phyloP scores from a whole-genome alignment of 1,284 basidiomycete species.

The Inonotus hispidus region DNA sequence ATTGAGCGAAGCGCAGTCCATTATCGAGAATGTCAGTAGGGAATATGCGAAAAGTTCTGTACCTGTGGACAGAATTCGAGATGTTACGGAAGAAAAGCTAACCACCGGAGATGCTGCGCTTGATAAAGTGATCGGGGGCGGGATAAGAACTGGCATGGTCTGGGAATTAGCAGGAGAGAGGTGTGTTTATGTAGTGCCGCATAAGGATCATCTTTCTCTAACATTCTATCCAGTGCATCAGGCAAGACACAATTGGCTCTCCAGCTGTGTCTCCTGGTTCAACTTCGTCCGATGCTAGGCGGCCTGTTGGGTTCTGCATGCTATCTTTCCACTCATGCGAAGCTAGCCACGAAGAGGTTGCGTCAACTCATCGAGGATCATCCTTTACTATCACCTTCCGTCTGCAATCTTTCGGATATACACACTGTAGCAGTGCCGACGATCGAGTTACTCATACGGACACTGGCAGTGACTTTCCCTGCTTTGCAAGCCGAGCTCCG shows the following conservation, averaged over 20 bases:
- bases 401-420: conserved; percentile 58
- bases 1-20: conserved; percentile 39
- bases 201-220: not conserved
- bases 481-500: conserved; percentile 42
- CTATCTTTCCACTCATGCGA: conserved; percentile 71
- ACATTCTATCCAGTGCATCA: conserved; percentile 53
- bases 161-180: conserved; percentile 89
- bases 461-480: conserved; percentile 62
- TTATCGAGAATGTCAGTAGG: conserved; percentile 44
- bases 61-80: conserved; percentile 34
- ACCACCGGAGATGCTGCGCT: conserved; percentile 67
- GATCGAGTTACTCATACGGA: conserved; percentile 60
- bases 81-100: conserved; percentile 39
- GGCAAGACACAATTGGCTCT: conserved; percentile 87
- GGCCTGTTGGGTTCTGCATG: conserved; percentile 59
- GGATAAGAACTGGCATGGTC: conserved; percentile 68
- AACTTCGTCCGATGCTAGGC: conserved; percentile 50
- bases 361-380: conserved; percentile 49
- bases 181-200: conserved; percentile 34
- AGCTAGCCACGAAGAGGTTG: conserved; percentile 64
- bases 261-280: conserved; percentile 71
- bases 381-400: conserved; percentile 39
- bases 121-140: conserved; percentile 67
- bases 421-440: conserved; percentile 57
- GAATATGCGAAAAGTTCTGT: conserved; percentile 32